Evolutionary conservation across 73 alveolate genomes (phyloP), one percentile per base, ranked within the genome.

Genomic region (Paramecium pentaurelia): DNA sequence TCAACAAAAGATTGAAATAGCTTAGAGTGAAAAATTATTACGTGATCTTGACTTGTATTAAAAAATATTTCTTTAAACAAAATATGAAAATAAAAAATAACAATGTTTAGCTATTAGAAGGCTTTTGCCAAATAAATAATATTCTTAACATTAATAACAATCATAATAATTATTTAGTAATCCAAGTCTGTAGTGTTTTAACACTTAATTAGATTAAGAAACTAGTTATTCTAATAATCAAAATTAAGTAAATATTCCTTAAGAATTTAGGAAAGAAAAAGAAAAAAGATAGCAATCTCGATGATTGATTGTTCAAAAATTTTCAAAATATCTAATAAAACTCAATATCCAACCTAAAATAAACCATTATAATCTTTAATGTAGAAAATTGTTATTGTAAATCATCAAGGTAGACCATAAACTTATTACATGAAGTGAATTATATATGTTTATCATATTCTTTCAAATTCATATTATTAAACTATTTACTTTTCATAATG

Each of bases 1-100:
- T 54, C 32, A 16, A 16, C 70, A 54, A 54, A 54, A 54, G 20
- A 54, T 16, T 54, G 70, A 54, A 54, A 1, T 54, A 0, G 70
- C 70, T 0, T 36, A 54, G 14, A 54, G 70, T 64, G 84, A 64
- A 34, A 64, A 64, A 64, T 34, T 64, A 32, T 28, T 64, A 14
- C 84, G 84, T 64, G 84, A 64, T 64, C 42, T 64, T 32, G 84
- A 64, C 42, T 34, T 64, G 51, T 64, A 64, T 64, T 64, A 64
- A 64, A 64, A 34, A 34, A 64, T 64, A 64, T 64, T 64, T 64
- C 84, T 54, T 28, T 64, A 34, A 64, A 32, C 47, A 8, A 34
- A 64, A 34, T 64, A 12, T 0, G 47, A 64, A 64, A 64, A 28
- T 34, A 64, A 32, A 64, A 64, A 64, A 64, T 32, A 64, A 64